A percentile compares a stretch with the other conserved stretches of the same genome.
Conservation (phyloP, 306 rosid genomes). For the Echinosophora koreensis region DNA sequence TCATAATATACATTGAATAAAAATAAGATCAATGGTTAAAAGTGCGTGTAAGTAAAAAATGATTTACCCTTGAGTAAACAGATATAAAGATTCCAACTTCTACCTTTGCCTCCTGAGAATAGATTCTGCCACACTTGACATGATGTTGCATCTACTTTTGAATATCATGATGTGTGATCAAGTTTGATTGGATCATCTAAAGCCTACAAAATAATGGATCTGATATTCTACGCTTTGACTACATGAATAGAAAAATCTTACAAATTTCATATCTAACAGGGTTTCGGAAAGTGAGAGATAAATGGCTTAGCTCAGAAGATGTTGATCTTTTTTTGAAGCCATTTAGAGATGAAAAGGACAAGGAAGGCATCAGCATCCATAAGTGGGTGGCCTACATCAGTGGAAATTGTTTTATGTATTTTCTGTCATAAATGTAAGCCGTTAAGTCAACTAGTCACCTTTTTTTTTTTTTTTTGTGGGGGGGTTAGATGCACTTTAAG, state of each 20-base stretch:
- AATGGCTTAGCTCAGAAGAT: slow-evolving; percentile 38
- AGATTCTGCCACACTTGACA: slow-evolving; percentile 24
- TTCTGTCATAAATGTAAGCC: not conserved
- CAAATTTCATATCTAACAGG: slow-evolving; percentile 19
- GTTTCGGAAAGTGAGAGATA: slow-evolving; percentile 17
- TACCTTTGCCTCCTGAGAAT: slow-evolving; percentile 22
- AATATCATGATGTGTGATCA: slow-evolving; percentile 21
- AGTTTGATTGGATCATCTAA: slow-evolving; percentile 32
- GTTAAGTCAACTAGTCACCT: not conserved
- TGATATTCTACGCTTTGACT: slow-evolving; percentile 25
- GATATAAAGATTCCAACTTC: slow-evolving; percentile 39
- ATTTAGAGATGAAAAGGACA: slow-evolving; percentile 47
- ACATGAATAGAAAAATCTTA: slow-evolving; percentile 20
- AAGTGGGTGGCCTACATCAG: slow-evolving; percentile 17
- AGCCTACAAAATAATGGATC: not conserved
- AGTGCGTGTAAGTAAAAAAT: too few relatives aligned
- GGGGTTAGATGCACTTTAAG: not conserved
- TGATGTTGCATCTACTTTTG: slow-evolving; percentile 30
- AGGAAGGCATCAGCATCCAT: slow-evolving; percentile 28
- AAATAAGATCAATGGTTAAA: too few relatives aligned
- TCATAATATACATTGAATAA: too few relatives aligned
- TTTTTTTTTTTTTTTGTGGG: not conserved
- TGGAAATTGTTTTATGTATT: not conserved
- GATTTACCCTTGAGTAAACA: slow-evolving; percentile 11
- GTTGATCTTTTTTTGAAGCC: slow-evolving; percentile 42